Conservation (phyloP, 139 green algal genomes). For the Chlamydomonas asymmetrica region DNA sequence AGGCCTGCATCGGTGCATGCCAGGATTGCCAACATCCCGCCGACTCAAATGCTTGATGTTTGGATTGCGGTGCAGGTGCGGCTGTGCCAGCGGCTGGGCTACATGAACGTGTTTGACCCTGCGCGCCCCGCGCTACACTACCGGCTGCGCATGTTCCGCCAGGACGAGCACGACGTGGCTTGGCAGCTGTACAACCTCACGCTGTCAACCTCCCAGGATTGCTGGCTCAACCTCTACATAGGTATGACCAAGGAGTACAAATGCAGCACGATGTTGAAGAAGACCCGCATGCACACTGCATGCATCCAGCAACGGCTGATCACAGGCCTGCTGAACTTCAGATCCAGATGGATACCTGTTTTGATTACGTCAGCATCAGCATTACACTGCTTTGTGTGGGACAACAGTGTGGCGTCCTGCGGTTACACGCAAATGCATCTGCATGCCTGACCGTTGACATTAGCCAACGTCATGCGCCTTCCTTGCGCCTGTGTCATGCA, state of each 20-base stretch:
- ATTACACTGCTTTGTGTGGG: no score
- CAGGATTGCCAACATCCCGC: not conserved
- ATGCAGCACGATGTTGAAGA: not conserved
- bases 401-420: no score
- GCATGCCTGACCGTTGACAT: not conserved
- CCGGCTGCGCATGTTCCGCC: conserved; percentile 57
- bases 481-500: not conserved
- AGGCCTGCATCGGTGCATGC: not conserved
- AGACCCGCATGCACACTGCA: not conserved
- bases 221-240: conserved; percentile 40
- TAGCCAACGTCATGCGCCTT: no score
- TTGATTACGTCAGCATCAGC: no score
- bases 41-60: no score
- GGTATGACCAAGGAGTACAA: not conserved
- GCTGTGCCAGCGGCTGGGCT: conserved; percentile 49
- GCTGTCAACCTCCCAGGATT: conserved; percentile 29
- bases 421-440: not conserved
- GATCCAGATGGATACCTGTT: no score
- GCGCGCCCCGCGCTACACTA: conserved; percentile 53
- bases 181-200: conserved; percentile 56
- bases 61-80: conserved; percentile 39
- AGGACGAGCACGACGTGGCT: conserved; percentile 54
- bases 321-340: no score
- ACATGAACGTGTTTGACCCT: conserved; percentile 52
- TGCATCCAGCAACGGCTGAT: no score